Evolutionary conservation across 257 asterid genomes (phyloP).

Genomic region (Leptodermis oblonga): DNA sequence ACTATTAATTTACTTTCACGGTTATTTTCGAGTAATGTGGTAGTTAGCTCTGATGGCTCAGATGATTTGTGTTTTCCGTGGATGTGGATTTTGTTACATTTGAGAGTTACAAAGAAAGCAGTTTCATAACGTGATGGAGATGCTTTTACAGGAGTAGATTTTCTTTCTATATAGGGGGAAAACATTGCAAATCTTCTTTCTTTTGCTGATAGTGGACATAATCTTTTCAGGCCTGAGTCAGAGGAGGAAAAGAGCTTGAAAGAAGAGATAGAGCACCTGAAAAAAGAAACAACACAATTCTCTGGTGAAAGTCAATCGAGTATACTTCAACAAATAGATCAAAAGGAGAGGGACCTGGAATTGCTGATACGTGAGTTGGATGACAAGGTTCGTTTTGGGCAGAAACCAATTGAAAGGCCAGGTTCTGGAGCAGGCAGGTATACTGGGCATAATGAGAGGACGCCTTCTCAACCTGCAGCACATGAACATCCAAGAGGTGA

Average conservation of each 20-base stretch:
- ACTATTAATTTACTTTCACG: not conserved
- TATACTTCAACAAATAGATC: constrained; percentile 39
- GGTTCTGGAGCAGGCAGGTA: constrained; percentile 67
- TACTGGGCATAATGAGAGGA: constrained; percentile 47
- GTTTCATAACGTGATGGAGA: not conserved
- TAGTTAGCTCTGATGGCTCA: not conserved
- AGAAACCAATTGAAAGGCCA: constrained; percentile 63
- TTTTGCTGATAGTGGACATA: constrained; percentile 19
- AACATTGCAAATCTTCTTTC: constrained; percentile 3
- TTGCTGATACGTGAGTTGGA: constrained; percentile 64
- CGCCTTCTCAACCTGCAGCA: constrained; percentile 53
- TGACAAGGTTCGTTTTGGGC: constrained; percentile 77
- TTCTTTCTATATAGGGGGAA: not conserved
- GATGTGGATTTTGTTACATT: not conserved
- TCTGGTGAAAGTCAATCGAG: constrained; percentile 43
- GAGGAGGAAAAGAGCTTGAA: constrained; percentile 84
- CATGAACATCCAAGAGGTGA: constrained; percentile 70
- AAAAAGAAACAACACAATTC: constrained; percentile 42
- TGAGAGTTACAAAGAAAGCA: not conserved
- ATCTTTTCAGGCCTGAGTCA: constrained; percentile 65
- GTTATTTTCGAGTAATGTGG: not conserved
- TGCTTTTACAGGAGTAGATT: not conserved
- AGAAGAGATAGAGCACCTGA: constrained; percentile 67
- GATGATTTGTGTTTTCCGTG: not conserved
- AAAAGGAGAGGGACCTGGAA: constrained; percentile 67